Percentiles rank a stretch among this genome's conserved stretches.
Conservation (phyloP, 768 basidiomycete genomes). For the Boletus huronensis region DNA sequence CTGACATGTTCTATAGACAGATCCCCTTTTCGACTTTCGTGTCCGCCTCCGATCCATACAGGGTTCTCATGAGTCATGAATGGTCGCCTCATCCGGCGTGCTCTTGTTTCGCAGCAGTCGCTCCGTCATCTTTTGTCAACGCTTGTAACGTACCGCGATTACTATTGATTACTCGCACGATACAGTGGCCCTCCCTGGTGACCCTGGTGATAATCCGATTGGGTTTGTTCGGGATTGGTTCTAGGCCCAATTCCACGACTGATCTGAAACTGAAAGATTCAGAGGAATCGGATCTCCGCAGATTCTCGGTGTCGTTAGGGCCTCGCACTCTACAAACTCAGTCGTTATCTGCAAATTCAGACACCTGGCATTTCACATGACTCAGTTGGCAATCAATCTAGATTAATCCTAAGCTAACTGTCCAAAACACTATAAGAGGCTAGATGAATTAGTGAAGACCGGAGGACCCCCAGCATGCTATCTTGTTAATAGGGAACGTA, state of each 20-base stretch:
- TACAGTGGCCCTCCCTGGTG: too few relatives aligned
- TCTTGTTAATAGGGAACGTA: constrained; percentile 12
- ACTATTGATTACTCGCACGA: neutral
- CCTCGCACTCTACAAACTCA: neutral
- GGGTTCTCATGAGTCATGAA: neutral
- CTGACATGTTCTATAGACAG: too few relatives aligned
- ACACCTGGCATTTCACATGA: neutral
- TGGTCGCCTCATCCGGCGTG: neutral
- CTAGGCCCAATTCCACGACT: neutral
- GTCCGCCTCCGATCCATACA: too few relatives aligned
- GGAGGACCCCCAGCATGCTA: neutral
- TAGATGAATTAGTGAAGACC: constrained; percentile 15
- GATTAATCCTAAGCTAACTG: constrained; percentile 7
- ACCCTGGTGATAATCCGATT: too few relatives aligned
- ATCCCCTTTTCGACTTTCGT: neutral
- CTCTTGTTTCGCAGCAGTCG: neutral
- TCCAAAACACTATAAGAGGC: constrained; percentile 11
- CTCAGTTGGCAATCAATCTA: neutral
- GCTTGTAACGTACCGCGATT: neutral
- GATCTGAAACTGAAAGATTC: neutral
- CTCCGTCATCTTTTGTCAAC: neutral
- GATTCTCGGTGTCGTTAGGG: neutral
- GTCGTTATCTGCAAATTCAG: neutral
- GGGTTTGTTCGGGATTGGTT: neutral
- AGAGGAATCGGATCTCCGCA: neutral